Evolutionary conservation across 2,329 filamentous ascomycete genomes (phyloP).

Genomic region (Fusarium euwallaceae): DNA sequence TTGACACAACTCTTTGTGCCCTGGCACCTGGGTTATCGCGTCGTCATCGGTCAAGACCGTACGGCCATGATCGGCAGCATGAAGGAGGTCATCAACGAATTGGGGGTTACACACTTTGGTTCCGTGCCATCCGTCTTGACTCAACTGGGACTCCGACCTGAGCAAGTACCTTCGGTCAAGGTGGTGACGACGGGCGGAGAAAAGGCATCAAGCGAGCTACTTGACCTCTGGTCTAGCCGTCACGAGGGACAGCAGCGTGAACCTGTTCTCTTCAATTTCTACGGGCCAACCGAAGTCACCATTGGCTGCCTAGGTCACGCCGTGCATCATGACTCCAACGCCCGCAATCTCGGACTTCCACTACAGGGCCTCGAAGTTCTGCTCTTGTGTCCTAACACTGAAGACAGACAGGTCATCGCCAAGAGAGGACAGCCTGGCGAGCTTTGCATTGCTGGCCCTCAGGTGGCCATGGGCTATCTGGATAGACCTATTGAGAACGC

Average conservation of each 20-base stretch:
- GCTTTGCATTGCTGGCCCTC: conserved; percentile 24
- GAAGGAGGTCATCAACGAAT: conserved; percentile 17
- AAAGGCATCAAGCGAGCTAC: conserved; percentile 24
- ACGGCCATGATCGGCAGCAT: conserved; percentile 11
- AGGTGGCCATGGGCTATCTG: conserved; percentile 26
- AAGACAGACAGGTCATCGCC: background rate
- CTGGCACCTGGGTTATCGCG: conserved; percentile 16
- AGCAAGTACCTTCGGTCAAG: conserved; percentile 17
- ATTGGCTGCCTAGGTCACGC: conserved; percentile 23
- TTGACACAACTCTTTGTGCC: conserved; percentile 23
- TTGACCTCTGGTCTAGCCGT: background rate
- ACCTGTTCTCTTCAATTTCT: conserved; percentile 26
- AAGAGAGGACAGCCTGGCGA: conserved; percentile 18
- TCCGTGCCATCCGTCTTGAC: conserved; percentile 24
- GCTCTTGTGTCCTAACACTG: background rate
- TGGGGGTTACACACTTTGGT: conserved; percentile 18
- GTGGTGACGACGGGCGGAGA: conserved; percentile 28
- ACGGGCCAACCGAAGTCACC: conserved; percentile 26
- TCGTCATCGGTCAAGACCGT: conserved; percentile 19
- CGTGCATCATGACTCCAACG: conserved; percentile 19
- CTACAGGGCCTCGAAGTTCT: conserved; percentile 14
- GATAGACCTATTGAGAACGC: conserved; percentile 17
- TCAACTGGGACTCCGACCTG: conserved; percentile 6
- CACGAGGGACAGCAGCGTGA: background rate
- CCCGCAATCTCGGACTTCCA: conserved; percentile 24